phyloP scores from a whole-genome alignment of 768 basidiomycete genomes.

The Suillus ampliporus region DNA sequence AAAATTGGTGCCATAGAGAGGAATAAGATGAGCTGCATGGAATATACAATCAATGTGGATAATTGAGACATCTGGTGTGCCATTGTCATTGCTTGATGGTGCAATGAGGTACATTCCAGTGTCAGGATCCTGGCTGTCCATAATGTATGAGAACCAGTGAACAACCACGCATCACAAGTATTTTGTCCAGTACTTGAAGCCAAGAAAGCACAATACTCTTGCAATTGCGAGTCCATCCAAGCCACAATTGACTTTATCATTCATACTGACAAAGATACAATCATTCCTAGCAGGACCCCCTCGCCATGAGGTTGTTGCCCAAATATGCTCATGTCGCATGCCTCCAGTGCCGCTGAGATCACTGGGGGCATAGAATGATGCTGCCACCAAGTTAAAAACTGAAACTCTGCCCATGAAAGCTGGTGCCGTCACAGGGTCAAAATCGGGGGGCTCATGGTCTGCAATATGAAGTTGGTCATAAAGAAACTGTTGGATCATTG shows the following conservation, averaged over 20 bases:
- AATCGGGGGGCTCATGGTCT: background rate
- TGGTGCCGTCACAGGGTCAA: constrained; percentile 16
- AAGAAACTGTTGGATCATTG: constrained; percentile 8
- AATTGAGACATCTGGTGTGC: too few relatives aligned
- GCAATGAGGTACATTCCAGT: constrained; percentile 20
- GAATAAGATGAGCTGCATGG: too few relatives aligned
- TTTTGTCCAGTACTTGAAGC: background rate
- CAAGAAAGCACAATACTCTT: constrained; percentile 11
- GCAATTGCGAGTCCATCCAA: constrained; percentile 11
- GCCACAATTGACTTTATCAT: constrained; percentile 14
- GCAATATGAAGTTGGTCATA: constrained; percentile 8
- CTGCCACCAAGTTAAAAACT: constrained; percentile 5
- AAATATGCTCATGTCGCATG: constrained; percentile 15
- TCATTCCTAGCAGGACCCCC: constrained; percentile 1
- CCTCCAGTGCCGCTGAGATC: constrained; percentile 10
- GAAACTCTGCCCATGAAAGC: constrained; percentile 9
- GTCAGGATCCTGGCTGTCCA: background rate
- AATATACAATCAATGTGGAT: too few relatives aligned
- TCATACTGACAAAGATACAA: constrained; percentile 12
- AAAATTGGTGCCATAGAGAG: too few relatives aligned
- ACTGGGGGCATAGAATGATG: constrained; percentile 17
- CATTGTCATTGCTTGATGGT: too few relatives aligned
- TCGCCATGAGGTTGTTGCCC: constrained; percentile 5
- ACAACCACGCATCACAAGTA: constrained; percentile 18
- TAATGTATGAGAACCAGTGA: constrained; percentile 7